Evolutionary conservation across 2,329 filamentous ascomycete genomes (phyloP).

Genomic region (Exophiala sideris): DNA sequence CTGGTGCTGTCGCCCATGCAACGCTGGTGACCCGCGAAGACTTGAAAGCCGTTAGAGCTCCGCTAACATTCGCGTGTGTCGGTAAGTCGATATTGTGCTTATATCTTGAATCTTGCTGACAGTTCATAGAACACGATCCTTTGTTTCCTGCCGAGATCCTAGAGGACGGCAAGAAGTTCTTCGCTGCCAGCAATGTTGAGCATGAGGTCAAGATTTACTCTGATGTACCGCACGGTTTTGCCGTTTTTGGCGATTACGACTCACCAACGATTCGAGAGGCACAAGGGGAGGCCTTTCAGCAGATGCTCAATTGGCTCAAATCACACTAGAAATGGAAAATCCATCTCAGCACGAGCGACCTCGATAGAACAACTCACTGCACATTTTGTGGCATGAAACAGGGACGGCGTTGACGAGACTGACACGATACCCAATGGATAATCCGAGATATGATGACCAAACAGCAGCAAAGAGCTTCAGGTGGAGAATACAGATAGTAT

Average conservation of each 20-base stretch:
- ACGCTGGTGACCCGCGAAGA: conserved; percentile 29
- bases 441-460: background rate
- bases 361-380: too few relatives aligned
- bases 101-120: background rate
- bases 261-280: conserved; percentile 25
- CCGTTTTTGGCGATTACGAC: conserved; percentile 29
- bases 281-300: conserved; percentile 26
- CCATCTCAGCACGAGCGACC: too few relatives aligned
- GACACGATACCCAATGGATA: conserved; percentile 9
- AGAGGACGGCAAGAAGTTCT: conserved; percentile 27
- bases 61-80: conserved; percentile 26
- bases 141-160: conserved; percentile 29
- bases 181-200: conserved; percentile 25
- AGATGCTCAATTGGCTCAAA: conserved; percentile 28
- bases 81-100: conserved; percentile 12
- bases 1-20: conserved; percentile 28
- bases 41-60: conserved; percentile 24
- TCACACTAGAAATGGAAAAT: conserved; percentile 8
- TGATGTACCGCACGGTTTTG: conserved; percentile 30
- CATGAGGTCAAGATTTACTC: conserved; percentile 28
- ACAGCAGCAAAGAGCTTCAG: too few relatives aligned
- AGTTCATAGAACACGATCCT: conserved; percentile 26
- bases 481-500: too few relatives aligned
- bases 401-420: background rate
- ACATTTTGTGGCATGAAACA: too few relatives aligned